Percentiles rank a stretch among this genome's conserved stretches.
These are phyloP conservation scores for Globisporangium paddicum DNA, from an alignment of 352 stramenopile genomes.

Conservation along the genomic window DNA sequence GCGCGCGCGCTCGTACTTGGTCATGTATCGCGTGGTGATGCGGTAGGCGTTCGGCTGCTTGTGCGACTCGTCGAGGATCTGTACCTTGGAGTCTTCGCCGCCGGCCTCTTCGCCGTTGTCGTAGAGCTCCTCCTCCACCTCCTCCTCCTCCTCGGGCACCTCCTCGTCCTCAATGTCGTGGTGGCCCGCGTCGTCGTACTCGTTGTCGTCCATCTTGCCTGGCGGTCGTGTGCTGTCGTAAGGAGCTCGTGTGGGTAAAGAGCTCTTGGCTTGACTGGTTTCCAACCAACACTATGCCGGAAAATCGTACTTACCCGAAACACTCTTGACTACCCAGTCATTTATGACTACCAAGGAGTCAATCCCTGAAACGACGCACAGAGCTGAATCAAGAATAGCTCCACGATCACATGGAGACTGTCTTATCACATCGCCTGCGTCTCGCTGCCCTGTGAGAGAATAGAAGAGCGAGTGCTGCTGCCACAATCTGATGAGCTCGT, in stretches of 20 bases:
- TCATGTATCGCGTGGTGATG: slow-evolving; percentile 99
- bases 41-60: slow-evolving; percentile 84
- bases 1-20: slow-evolving; percentile 98
- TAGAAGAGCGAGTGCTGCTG: not conserved
- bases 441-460: no score
- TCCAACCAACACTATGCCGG: no score
- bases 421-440: no score
- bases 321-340: no score
- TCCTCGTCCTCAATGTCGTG: slow-evolving; percentile 85
- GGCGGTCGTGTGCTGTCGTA: not conserved
- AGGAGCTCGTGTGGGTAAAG: not conserved
- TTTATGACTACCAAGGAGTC: not conserved
- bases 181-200: slow-evolving; percentile 72
- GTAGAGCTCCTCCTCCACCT: slow-evolving; percentile 69
- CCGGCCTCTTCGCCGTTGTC: slow-evolving; percentile 51
- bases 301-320: slow-evolving; percentile 2
- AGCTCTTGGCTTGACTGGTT: slow-evolving; percentile 9
- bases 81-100: slow-evolving; percentile 58
- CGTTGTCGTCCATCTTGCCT: slow-evolving; percentile 75
- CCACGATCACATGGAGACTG: no score
- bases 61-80: slow-evolving; percentile 82
- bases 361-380: slow-evolving; percentile 7
- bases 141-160: slow-evolving; percentile 74
- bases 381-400: no score
- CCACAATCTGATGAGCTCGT: slow-evolving; percentile 3